Percentiles rank a stretch among this genome's conserved stretches.
phyloP scores from a whole-genome alignment of 768 basidiomycete genomes.

The Tephrocybe rancida region DNA sequence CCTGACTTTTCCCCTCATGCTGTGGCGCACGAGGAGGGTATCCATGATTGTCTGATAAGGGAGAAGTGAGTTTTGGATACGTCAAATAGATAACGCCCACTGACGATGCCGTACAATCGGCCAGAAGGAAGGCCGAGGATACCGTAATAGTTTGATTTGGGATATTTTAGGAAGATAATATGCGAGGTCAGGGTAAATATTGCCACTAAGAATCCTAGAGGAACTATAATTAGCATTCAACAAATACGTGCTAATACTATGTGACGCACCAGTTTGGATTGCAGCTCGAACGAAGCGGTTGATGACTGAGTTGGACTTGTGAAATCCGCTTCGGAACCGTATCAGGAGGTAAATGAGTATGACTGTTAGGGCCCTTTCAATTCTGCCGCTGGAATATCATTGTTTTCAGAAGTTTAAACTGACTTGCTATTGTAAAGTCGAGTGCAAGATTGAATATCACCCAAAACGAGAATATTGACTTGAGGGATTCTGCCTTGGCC shows the following conservation, averaged over 20 bases:
- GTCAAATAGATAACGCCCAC: background rate
- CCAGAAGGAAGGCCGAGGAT: conserved; percentile 1
- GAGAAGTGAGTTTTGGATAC: too few relatives aligned
- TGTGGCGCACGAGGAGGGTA: too few relatives aligned
- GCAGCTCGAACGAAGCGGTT: background rate
- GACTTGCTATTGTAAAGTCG: background rate
- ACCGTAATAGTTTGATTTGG: background rate
- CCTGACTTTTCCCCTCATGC: too few relatives aligned
- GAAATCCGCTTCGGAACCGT: background rate
- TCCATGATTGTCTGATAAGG: too few relatives aligned
- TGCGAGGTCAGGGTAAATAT: background rate
- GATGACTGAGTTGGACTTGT: background rate
- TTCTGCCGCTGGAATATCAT: background rate
- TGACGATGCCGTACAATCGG: background rate
- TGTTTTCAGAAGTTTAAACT: background rate
- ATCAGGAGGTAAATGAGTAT: background rate
- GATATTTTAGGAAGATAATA: background rate
- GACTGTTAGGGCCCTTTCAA: background rate
- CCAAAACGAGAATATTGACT: background rate
- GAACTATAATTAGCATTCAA: background rate
- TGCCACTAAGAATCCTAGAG: background rate
- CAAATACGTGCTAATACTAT: background rate
- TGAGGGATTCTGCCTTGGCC: background rate
- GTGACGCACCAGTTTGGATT: conserved; percentile 1
- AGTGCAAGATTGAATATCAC: background rate